Conservation (phyloP, 2,329 filamentous ascomycete species). For the Apiospora pterosperma region DNA sequence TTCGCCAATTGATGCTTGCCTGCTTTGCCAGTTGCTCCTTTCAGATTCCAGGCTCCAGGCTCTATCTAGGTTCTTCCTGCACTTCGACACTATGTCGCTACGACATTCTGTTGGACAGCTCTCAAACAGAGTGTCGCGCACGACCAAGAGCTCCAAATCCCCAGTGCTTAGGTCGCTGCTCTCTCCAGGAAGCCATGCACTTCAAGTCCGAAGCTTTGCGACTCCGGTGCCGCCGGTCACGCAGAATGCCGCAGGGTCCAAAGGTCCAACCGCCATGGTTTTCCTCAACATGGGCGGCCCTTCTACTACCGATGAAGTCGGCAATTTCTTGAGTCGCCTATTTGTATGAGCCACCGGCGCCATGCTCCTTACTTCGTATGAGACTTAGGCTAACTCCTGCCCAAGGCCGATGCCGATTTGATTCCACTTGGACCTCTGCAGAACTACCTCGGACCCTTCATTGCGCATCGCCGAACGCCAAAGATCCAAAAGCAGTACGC, state of each 20-base stretch:
- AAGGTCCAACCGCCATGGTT: conserved; percentile 94
- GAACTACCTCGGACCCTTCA: conserved; percentile 83
- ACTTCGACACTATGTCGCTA: conserved; percentile 32
- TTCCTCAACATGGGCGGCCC: conserved; percentile 99
- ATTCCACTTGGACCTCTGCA: conserved; percentile 95
- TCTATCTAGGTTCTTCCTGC: too few species aligned
- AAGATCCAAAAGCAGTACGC: conserved; percentile 97
- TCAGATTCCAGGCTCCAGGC: background rate
- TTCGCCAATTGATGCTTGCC: too few species aligned
- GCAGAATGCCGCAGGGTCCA: conserved; percentile 65
- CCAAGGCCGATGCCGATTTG: conserved; percentile 82
- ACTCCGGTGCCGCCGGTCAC: conserved; percentile 73
- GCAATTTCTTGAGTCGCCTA: conserved; percentile 82
- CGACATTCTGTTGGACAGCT: conserved; percentile 36
- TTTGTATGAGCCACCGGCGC: conserved; percentile 62
- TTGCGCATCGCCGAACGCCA: conserved; percentile 81
- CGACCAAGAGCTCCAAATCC: conserved; percentile 20
- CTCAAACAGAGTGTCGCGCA: conserved; percentile 26
- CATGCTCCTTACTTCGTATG: conserved; percentile 4
- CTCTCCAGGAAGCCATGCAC: conserved; percentile 19
- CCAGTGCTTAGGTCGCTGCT: conserved; percentile 15
- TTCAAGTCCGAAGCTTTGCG: conserved; percentile 48
- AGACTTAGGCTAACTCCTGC: conserved; percentile 12
- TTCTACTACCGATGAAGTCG: conserved; percentile 82
- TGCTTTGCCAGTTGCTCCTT: background rate